Percentiles rank a stretch among this genome's conserved stretches.
Conservation (phyloP, 2,329 filamentous ascomycete genomes). For the Aspergillus sp. region DNA sequence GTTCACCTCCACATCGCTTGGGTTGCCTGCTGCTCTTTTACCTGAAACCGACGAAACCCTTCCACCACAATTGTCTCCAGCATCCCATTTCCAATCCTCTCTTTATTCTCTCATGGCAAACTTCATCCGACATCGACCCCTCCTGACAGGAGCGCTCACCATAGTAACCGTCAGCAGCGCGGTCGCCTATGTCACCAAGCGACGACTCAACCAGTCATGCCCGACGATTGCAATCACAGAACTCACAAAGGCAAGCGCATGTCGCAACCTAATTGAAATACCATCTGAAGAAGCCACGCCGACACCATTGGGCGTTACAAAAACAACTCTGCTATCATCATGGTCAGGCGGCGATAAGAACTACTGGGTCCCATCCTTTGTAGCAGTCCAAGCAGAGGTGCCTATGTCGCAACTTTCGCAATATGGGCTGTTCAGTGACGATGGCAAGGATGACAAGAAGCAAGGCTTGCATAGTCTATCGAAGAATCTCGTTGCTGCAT, state of each 20-base stretch:
- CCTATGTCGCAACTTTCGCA: conserved; percentile 3
- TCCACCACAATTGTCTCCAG: too few relatives aligned
- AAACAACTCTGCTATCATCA: background rate
- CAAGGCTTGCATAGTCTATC: background rate
- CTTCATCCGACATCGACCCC: background rate
- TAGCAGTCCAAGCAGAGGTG: conserved; percentile 5
- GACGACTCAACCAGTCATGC: background rate
- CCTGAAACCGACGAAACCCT: too few relatives aligned
- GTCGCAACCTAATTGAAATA: background rate
- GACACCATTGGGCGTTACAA: background rate
- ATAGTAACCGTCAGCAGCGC: background rate
- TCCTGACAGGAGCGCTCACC: background rate
- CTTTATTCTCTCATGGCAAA: background rate
- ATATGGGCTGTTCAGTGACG: background rate
- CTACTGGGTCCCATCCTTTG: conserved; percentile 9
- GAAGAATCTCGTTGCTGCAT: background rate
- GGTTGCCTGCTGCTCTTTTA: too few relatives aligned
- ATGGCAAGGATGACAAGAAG: background rate
- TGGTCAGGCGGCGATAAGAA: conserved; percentile 1
- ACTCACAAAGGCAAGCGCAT: background rate
- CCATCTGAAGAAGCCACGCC: background rate
- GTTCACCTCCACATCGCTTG: too few relatives aligned
- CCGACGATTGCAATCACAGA: background rate
- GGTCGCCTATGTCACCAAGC: background rate
- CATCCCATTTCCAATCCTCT: background rate